phyloP scores from a whole-genome alignment of 2,329 filamentous ascomycete species.

The Claviceps sp. region DNA sequence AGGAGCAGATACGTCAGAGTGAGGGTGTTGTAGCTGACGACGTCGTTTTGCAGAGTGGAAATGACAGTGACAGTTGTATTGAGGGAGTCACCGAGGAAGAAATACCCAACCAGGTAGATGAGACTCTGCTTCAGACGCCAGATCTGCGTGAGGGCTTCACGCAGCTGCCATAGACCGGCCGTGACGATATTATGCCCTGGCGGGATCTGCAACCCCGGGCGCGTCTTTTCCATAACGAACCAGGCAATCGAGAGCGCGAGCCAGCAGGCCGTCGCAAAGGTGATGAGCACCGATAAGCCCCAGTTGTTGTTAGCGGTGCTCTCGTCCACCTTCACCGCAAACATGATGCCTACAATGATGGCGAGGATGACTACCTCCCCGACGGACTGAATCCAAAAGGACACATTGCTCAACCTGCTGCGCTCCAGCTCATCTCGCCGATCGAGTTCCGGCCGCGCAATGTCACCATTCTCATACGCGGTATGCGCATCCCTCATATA shows the following conservation, averaged over 20 bases:
- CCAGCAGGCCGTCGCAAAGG: constrained; percentile 52
- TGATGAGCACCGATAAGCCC: constrained; percentile 51
- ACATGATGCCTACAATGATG: constrained; percentile 52
- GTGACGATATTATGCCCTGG: constrained; percentile 33
- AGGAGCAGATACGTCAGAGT: constrained; percentile 53
- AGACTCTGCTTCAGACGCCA: constrained; percentile 53
- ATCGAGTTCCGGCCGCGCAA: constrained; percentile 47
- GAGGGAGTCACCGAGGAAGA: constrained; percentile 54
- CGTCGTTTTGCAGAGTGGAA: constrained; percentile 48
- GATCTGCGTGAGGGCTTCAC: constrained; percentile 42
- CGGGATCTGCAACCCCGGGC: constrained; percentile 38
- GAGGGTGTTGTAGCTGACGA: constrained; percentile 52
- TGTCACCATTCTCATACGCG: constrained; percentile 26
- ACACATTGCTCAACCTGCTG: constrained; percentile 48
- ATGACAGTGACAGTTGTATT: constrained; percentile 61
- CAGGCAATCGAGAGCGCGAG: constrained; percentile 49
- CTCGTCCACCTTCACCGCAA: constrained; percentile 44
- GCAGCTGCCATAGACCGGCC: constrained; percentile 49
- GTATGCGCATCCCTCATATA: constrained; percentile 19
- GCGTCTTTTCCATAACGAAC: constrained; percentile 51
- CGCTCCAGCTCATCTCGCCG: constrained; percentile 47
- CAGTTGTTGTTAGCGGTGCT: constrained; percentile 50
- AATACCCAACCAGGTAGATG: constrained; percentile 53
- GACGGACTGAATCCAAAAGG: constrained; percentile 50
- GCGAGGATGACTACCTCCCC: constrained; percentile 49